Evolutionary conservation across 83 land plant species (phyloP).

Genomic region (Diphasiastrum complanatum): DNA sequence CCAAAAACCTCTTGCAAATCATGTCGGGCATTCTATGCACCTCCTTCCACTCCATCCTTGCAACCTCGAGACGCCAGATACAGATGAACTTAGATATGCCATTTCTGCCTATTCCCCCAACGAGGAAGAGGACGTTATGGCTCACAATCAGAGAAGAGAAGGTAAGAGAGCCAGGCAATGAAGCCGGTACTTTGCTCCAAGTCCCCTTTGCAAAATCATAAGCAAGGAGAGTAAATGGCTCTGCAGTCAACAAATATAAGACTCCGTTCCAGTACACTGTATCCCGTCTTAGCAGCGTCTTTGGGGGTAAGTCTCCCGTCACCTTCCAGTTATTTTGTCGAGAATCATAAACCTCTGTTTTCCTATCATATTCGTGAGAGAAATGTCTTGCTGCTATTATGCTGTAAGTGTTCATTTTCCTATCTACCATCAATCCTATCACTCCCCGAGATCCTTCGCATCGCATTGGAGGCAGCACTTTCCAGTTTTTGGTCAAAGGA

Average conservation of each 20-base stretch:
- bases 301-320: slow-evolving; percentile 19
- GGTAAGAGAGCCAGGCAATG: slow-evolving; percentile 31
- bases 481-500: slow-evolving; percentile 17
- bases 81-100: slow-evolving; percentile 53
- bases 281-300: slow-evolving; percentile 18
- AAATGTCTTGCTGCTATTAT: slow-evolving; percentile 14
- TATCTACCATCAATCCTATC: slow-evolving; percentile 5
- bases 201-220: slow-evolving; percentile 32
- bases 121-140: slow-evolving; percentile 26
- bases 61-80: slow-evolving; percentile 42
- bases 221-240: slow-evolving; percentile 32
- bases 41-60: slow-evolving; percentile 39
- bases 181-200: slow-evolving; percentile 25
- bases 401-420: slow-evolving; percentile 6
- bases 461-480: slow-evolving; percentile 11
- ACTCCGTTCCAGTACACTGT: slow-evolving; percentile 28
- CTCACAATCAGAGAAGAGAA: slow-evolving; percentile 37
- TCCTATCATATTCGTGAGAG: slow-evolving; percentile 3
- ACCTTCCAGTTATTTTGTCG: slow-evolving; percentile 22
- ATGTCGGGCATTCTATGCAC: slow-evolving; percentile 46
- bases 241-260: slow-evolving; percentile 39
- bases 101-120: slow-evolving; percentile 48
- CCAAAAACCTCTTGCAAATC: slow-evolving; percentile 49
- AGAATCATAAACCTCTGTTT: slow-evolving; percentile 36
- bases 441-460: neutral